These are phyloP conservation scores for Choricystis sp. DNA, from an alignment of 139 green algal species.

Conservation along the genomic window DNA sequence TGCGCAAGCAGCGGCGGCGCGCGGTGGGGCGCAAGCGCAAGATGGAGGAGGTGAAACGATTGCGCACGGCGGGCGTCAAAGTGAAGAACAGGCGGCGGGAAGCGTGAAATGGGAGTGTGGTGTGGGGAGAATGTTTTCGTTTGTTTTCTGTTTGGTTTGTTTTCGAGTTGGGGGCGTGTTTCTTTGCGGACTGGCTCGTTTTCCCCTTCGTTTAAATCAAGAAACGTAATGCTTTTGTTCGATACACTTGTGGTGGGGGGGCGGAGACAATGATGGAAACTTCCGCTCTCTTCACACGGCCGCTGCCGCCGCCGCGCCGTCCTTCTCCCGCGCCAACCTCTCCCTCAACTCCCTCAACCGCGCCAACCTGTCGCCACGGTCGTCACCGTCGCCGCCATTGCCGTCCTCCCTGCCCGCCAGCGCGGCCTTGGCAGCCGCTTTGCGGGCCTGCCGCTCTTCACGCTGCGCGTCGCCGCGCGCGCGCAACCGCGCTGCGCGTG, in stretches of 20 bases:
- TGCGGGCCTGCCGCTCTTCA: conserved; percentile 1
- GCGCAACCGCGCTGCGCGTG: conserved; percentile 2
- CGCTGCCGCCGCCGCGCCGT: no score
- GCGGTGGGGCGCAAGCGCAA: conserved; percentile 44
- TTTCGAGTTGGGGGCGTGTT: no score
- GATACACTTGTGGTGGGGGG: no score
- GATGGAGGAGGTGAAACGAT: conserved; percentile 41
- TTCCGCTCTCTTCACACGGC: no score
- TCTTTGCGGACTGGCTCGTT: no score
- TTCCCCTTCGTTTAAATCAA: no score
- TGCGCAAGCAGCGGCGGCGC: conserved; percentile 32
- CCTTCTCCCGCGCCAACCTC: no score
- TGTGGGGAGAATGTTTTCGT: not conserved
- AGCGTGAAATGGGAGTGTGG: not conserved
- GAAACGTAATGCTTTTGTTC: no score
- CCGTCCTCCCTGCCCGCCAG: not conserved
- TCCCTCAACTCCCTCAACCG: conserved; percentile 3
- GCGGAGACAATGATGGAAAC: no score
- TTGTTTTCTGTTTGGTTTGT: not conserved
- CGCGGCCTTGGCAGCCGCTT: not conserved
- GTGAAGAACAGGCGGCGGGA: conserved; percentile 22
- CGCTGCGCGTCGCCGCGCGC: conserved; percentile 2
- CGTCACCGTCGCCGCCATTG: not conserved
- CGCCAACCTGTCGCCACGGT: not conserved
- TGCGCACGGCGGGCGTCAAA: conserved; percentile 19